Evolutionary conservation across 2,329 filamentous ascomycete species (phyloP), one percentile per base, ranked within the genome.

Genomic region (Fusarium palustre): DNA sequence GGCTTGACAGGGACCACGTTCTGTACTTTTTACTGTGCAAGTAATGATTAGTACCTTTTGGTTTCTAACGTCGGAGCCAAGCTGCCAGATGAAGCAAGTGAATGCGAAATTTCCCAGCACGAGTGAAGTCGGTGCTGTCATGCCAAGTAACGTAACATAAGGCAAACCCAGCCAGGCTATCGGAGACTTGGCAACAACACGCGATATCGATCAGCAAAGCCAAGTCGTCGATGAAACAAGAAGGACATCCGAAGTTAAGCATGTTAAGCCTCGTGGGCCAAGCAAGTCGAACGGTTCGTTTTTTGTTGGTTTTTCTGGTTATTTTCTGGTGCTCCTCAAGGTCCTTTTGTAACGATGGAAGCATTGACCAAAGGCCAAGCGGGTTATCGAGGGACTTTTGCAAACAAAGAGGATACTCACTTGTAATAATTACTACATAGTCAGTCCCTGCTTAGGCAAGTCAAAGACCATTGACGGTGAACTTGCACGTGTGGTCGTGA

Each of bases 1-100:
- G 69, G 52, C 53, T 48, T 62, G 24, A 54, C 57, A 65, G 63
- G 61, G 54, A 68, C 59, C 63, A 71, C 68, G 58, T 70, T 70
- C 58, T 75, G 73, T 75, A 73, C 63, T 56, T 68, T 74, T 67
- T 73, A 73, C 68, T 73, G 70, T 72, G 57, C 59, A 66, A 66
- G 66, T 69, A 68, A 71, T 62, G 31, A 68, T 67, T 58, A 70
- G 71, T 63, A 64, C 52, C 50, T 71, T 54, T 62, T 72, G 55
- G 66, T 64, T 66, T 73, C 55, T 49, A 59, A 55, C 13, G 11
- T 48, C 33, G 24, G 34, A 42, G 36, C 42, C 22, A 55, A 57
- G 54, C 46, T 68, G 28, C 46, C 47, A 43, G 43, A 62, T 55
- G 57, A 46, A 49, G 62, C 48, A 58, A 59, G 58, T 65, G 53